phyloP scores from a whole-genome alignment of 805 yeast species.

The Starmerella apicola region DNA sequence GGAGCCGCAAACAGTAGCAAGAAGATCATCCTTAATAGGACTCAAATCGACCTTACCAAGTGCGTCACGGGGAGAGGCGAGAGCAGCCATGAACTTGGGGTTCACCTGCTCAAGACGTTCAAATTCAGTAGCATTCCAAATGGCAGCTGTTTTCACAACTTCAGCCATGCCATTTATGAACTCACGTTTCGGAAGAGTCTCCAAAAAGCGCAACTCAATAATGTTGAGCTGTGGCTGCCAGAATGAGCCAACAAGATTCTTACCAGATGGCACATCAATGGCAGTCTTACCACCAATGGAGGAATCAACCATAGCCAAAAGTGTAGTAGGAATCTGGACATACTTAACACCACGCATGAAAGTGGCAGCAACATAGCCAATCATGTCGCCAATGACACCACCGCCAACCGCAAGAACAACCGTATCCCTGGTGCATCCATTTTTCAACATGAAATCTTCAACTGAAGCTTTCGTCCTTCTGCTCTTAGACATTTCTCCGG shows the following conservation, averaged over 20 bases:
- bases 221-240: slow-evolving; percentile 90
- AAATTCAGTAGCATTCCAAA: slow-evolving; percentile 88
- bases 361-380: slow-evolving; percentile 97
- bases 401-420: slow-evolving; percentile 93
- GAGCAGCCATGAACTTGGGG: slow-evolving; percentile 52
- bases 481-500: slow-evolving; percentile 86
- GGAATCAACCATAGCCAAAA: slow-evolving; percentile 94
- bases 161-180: slow-evolving; percentile 98
- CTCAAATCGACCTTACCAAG: slow-evolving; percentile 48
- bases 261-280: slow-evolving; percentile 90
- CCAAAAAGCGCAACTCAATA: slow-evolving; percentile 76
- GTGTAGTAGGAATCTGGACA: slow-evolving; percentile 85
- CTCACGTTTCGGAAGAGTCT: slow-evolving; percentile 82
- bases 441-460: slow-evolving; percentile 69
- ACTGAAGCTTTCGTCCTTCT: slow-evolving; percentile 83
- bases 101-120: slow-evolving; percentile 71
- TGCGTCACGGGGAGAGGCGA: slow-evolving; percentile 35
- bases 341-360: slow-evolving; percentile 97
- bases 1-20: slow-evolving; percentile 70
- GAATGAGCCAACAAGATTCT: slow-evolving; percentile 91
- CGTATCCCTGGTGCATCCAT: slow-evolving; percentile 94
- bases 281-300: slow-evolving; percentile 98
- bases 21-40: slow-evolving; percentile 59
- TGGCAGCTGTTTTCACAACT: slow-evolving; percentile 94
- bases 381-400: slow-evolving; percentile 98